A percentile compares a stretch with the other conserved stretches of the same genome.
Evolutionary conservation across 208 protist genomes (phyloP).

Genomic region (Crithidia acanthocephali): DNA sequence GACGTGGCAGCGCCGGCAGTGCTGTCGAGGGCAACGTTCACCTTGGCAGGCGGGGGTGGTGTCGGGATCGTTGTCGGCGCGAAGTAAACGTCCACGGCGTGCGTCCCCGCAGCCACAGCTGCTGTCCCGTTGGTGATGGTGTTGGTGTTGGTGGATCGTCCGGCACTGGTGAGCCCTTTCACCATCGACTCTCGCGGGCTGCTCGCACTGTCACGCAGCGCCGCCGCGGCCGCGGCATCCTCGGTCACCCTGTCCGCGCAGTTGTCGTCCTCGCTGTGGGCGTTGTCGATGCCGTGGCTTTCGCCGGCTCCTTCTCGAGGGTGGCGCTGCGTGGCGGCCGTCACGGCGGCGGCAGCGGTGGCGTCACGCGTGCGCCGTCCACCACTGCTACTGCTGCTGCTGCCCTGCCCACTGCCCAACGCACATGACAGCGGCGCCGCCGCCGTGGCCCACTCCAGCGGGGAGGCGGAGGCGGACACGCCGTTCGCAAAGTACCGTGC

Average conservation of each 20-base stretch:
- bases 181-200: too few species aligned
- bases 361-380: too few species aligned
- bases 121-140: neutral
- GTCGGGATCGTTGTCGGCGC: neutral
- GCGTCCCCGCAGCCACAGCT: neutral
- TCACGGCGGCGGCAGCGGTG: neutral
- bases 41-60: neutral
- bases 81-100: neutral
- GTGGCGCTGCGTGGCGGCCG: neutral
- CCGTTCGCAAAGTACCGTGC: conserved; percentile 11
- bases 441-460: neutral
- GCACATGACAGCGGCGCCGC: neutral
- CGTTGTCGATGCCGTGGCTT: neutral
- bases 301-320: too few species aligned
- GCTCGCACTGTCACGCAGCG: too few species aligned
- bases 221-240: too few species aligned
- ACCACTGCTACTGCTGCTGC: neutral
- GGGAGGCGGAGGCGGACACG: neutral
- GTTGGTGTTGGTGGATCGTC: neutral
- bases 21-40: neutral
- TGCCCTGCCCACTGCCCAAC: neutral
- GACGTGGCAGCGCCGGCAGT: conserved; percentile 5
- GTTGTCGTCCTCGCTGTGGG: neutral
- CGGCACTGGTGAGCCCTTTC: too few species aligned
- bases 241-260: neutral